Conservation (phyloP, 2,329 filamentous ascomycete species). For the Cladophialophora psammophila region DNA sequence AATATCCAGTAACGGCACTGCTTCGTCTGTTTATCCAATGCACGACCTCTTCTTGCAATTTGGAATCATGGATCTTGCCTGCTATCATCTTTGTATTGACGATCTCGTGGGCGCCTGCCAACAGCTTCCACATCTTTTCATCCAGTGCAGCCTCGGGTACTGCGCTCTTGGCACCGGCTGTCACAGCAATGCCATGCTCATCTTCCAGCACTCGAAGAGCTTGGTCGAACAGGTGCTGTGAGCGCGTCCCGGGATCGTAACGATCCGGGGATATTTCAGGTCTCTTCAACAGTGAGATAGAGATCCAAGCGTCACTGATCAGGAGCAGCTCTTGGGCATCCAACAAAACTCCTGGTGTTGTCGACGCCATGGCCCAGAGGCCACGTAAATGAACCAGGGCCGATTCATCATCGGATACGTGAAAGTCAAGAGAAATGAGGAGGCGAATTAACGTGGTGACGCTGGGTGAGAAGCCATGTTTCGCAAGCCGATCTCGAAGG, state of each 20-base stretch:
- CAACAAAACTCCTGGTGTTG: constrained; percentile 10
- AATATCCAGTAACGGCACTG: constrained; percentile 19
- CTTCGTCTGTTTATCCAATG: constrained; percentile 27
- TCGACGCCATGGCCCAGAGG: constrained; percentile 25
- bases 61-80: constrained; percentile 13
- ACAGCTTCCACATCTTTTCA: background rate
- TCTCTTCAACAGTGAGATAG: constrained; percentile 23
- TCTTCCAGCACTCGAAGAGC: background rate
- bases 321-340: constrained; percentile 25
- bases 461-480: constrained; percentile 15
- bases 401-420: constrained; percentile 18
- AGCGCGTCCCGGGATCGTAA: constrained; percentile 23
- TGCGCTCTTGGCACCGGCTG: background rate
- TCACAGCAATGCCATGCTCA: constrained; percentile 1
- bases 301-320: constrained; percentile 30
- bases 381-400: constrained; percentile 27
- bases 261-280: constrained; percentile 28
- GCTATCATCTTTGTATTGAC: constrained; percentile 24
- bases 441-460: constrained; percentile 27
- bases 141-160: constrained; percentile 3
- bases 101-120: constrained; percentile 24
- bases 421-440: constrained; percentile 29
- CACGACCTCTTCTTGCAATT: constrained; percentile 22
- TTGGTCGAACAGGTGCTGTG: constrained; percentile 9
- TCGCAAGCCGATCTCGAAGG: constrained; percentile 21